Percentiles rank a stretch among this genome's conserved stretches.
Evolutionary conservation across 352 stramenopile genomes (phyloP).

Genomic region (Globisporangium nagaii): DNA sequence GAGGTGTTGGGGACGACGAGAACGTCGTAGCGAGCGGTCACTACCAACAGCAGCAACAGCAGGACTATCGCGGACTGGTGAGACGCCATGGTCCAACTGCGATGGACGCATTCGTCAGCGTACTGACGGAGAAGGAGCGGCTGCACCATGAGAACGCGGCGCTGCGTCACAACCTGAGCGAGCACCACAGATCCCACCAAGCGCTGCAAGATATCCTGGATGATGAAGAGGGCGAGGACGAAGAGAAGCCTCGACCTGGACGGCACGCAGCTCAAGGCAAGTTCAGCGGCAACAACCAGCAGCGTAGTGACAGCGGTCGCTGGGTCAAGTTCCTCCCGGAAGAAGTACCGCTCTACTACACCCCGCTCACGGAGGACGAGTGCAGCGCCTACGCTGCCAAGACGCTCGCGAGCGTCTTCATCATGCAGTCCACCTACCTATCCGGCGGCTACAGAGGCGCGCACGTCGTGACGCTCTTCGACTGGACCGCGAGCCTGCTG

Average conservation of each 20-base stretch:
- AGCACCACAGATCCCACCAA: slow-evolving; percentile 1
- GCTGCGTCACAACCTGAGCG: slow-evolving; percentile 11
- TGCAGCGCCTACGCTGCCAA: not conserved
- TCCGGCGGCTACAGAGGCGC: not conserved
- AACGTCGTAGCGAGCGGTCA: not conserved
- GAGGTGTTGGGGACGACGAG: too few species aligned
- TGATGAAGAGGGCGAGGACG: too few species aligned
- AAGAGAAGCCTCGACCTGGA: not conserved
- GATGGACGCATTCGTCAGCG: not conserved
- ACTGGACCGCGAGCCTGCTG: not conserved
- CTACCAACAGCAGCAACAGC: not conserved
- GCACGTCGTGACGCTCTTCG: not conserved
- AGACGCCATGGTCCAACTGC: too few species aligned
- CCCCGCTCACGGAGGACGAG: not conserved
- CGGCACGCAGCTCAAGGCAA: too few species aligned
- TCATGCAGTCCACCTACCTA: not conserved
- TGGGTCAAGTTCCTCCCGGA: slow-evolving; percentile 1
- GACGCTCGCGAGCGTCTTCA: not conserved
- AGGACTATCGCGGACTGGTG: not conserved
- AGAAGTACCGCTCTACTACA: slow-evolving; percentile 7
- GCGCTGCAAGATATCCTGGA: not conserved
- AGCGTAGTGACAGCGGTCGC: not conserved
- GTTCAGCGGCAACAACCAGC: not conserved
- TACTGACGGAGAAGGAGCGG: slow-evolving; percentile 2
- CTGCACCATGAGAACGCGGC: slow-evolving; percentile 14